phyloP scores from a whole-genome alignment of 2,329 filamentous ascomycete species.

The Hypoxylon sp. region DNA sequence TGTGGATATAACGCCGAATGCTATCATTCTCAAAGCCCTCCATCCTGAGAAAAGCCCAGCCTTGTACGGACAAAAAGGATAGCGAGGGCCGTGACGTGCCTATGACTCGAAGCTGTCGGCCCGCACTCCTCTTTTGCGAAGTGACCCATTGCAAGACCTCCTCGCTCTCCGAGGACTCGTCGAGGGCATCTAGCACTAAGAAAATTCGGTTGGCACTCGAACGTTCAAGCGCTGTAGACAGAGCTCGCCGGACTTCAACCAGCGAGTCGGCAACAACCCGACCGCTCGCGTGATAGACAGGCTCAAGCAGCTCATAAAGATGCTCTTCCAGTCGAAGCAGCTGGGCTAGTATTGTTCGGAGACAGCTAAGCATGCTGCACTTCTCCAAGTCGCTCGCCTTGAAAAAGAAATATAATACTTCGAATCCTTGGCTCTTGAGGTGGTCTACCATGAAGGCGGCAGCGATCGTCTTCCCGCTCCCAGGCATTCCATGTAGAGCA shows the following conservation, averaged over 20 bases:
- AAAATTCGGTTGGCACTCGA: constrained; percentile 10
- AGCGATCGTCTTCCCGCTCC: constrained; percentile 27
- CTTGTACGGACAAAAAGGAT: not conserved
- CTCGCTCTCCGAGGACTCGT: constrained; percentile 13
- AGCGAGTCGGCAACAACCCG: constrained; percentile 25
- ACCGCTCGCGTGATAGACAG: constrained; percentile 24
- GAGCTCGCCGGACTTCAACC: constrained; percentile 10
- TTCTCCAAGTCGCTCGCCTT: constrained; percentile 28
- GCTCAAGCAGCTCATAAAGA: constrained; percentile 22
- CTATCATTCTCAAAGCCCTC: constrained; percentile 12
- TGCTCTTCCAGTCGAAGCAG: constrained; percentile 16
- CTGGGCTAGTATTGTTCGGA: constrained; percentile 25
- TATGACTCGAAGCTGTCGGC: constrained; percentile 7
- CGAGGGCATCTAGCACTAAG: constrained; percentile 21
- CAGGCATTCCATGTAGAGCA: constrained; percentile 23
- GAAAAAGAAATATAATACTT: constrained; percentile 31
- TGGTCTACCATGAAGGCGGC: constrained; percentile 23
- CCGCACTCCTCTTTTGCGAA: not conserved
- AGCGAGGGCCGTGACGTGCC: constrained; percentile 12
- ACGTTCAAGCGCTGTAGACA: constrained; percentile 6
- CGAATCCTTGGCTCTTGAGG: constrained; percentile 4
- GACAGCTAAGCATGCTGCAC: constrained; percentile 7
- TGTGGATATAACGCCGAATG: constrained; percentile 16
- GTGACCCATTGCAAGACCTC: constrained; percentile 21
- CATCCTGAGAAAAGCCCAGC: constrained; percentile 10